Base-by-base conservation (phyloP, 306 rosid species). In the Echinosophora koreensis region DNA sequence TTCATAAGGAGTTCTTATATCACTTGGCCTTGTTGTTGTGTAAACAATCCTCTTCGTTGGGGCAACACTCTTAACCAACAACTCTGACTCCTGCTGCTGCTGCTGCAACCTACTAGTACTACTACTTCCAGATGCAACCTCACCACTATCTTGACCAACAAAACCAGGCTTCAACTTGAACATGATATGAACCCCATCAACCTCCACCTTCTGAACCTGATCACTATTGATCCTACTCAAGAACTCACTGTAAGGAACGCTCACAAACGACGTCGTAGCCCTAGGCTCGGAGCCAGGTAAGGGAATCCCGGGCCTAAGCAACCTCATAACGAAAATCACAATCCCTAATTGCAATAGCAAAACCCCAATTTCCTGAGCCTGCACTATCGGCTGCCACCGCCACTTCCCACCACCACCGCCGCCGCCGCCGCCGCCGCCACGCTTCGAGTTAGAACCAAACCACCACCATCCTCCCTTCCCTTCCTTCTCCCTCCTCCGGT, bases 131-230 rank as follows among this genome's bases (percentile, higher is more conserved):
- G 47, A 12, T 60, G 66, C 83, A 71, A 83, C 76, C 42, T 92
- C 97, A 82, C 86, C 82, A 89, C 80, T 66, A 63, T 86, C 94
- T 77, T 73, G 85, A 58, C 54, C 27, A 27, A 47, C 52, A 0
- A 78, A 71, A 47, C 89, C 97, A 44, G 89, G 77, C 82, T 95
- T 95, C 88, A 95, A 76, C 87, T 92, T 95, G 66, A 91, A 95
- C 99, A 87, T 89, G 18, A 95, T 84, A 69, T 89, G 97, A 39
- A 95, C 93, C 61, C 97, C 98, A 81, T 95, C 99, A 73, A 95
- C 99, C 89, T 95, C 96, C 62, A 92, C 99, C 81, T 95, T 95
- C 77, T 88, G 97, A 27, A 95, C 97, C 79, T 89, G 93, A 71
- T 95, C 89, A 55, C 80, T 18, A 76, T 91, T 92, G 5, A 95